A percentile compares a stretch with the other conserved stretches of the same genome.
phyloP scores from a whole-genome alignment of 1,284 basidiomycete genomes.

The Ustilago crameri region DNA sequence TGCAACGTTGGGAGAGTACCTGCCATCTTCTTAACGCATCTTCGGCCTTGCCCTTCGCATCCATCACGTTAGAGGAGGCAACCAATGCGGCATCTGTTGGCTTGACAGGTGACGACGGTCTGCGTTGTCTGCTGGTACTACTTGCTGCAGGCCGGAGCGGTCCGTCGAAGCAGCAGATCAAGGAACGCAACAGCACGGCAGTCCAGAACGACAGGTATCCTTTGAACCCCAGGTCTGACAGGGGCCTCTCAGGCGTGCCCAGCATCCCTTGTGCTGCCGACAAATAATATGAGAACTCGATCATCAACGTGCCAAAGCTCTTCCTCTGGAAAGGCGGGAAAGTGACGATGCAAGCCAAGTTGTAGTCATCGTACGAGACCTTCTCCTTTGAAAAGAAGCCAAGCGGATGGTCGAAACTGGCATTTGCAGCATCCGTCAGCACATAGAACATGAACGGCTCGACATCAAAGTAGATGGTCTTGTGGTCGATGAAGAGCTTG shows the following conservation, averaged over 20 bases:
- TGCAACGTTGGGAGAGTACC: constrained; percentile 30
- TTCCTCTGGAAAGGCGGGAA: constrained; percentile 91
- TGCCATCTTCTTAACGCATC: constrained; percentile 17
- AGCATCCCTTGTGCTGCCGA: constrained; percentile 80
- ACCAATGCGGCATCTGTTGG: background rate
- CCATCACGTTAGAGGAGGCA: background rate
- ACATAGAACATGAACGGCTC: constrained; percentile 84
- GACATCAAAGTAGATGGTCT: constrained; percentile 92
- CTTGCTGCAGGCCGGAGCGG: constrained; percentile 1
- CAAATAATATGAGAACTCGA: constrained; percentile 97
- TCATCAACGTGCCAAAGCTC: constrained; percentile 93
- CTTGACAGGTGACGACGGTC: constrained; percentile 12
- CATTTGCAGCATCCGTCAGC: constrained; percentile 80
- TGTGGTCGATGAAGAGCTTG: constrained; percentile 98
- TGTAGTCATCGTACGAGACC: constrained; percentile 93
- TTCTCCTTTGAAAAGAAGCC: constrained; percentile 99
- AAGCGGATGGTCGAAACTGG: constrained; percentile 82
- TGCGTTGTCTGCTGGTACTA: constrained; percentile 2
- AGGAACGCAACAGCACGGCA: constrained; percentile 82
- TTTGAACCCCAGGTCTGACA: constrained; percentile 89
- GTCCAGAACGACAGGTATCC: constrained; percentile 95
- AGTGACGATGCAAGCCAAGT: constrained; percentile 94
- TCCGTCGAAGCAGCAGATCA: constrained; percentile 72
- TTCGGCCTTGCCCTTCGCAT: constrained; percentile 2
- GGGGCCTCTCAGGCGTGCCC: constrained; percentile 92